A percentile compares a stretch with the other conserved stretches of the same genome.
Evolutionary conservation across 257 asterid genomes (phyloP).

Genomic region (Perilla frutescens): DNA sequence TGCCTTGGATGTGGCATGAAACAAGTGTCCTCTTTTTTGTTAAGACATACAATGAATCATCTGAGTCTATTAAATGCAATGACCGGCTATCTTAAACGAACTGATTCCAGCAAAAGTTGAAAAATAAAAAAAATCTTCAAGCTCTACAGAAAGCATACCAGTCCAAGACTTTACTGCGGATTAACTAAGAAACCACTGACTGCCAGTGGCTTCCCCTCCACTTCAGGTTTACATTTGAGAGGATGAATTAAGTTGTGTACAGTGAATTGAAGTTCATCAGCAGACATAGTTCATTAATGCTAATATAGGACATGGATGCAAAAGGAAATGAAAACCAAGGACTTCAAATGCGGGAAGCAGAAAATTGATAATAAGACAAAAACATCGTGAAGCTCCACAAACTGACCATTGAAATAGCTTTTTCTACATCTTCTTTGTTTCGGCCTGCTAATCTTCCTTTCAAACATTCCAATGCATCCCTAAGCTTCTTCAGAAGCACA

Average conservation of each 20-base stretch:
- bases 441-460: slow-evolving; percentile 85
- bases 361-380: background rate
- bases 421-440: slow-evolving; percentile 88
- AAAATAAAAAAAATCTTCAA: background rate
- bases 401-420: slow-evolving; percentile 92
- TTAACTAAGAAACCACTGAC: too few species aligned
- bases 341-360: background rate
- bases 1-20: background rate
- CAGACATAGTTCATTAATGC: background rate
- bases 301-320: background rate
- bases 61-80: too few species aligned
- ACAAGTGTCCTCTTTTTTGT: background rate
- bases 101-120: too few species aligned
- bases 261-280: too few species aligned
- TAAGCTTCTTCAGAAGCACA: slow-evolving; percentile 95
- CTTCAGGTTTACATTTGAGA: too few species aligned
- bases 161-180: too few species aligned
- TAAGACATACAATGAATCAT: background rate
- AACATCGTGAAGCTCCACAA: background rate
- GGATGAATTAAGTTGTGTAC: too few species aligned
- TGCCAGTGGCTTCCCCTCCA: too few species aligned
- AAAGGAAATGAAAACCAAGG: background rate
- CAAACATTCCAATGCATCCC: slow-evolving; percentile 90
- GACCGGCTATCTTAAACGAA: too few species aligned
- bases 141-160: background rate